Evolutionary conservation across 139 green algal species (phyloP).

Genomic region (Edaphochlamys debaryana): DNA sequence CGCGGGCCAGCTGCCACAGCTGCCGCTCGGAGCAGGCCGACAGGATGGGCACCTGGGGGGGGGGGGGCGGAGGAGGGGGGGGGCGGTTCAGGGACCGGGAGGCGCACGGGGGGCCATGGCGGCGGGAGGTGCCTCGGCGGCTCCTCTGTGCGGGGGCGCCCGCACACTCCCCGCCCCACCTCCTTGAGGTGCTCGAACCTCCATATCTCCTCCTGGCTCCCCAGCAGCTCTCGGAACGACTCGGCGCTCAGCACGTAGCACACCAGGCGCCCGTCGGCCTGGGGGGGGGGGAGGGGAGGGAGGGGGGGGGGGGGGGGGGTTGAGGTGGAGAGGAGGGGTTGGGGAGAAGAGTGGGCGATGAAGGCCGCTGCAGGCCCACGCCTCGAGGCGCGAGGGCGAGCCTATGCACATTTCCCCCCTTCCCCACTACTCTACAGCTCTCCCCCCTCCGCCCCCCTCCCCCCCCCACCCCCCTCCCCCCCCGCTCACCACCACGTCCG

Average conservation of each 20-base stretch:
- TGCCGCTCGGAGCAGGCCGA: constrained; percentile 79
- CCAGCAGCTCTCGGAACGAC: constrained; percentile 88
- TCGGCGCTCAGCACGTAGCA: constrained; percentile 75
- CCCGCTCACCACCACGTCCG: constrained; percentile 50
- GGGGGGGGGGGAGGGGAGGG: background rate
- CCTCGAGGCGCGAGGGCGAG: too few species aligned
- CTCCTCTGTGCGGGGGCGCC: background rate
- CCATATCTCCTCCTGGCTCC: constrained; percentile 86
- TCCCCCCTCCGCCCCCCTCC: background rate
- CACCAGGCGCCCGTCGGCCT: constrained; percentile 65
- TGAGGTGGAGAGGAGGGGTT: background rate
- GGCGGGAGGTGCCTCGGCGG: too few species aligned
- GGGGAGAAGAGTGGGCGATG: too few species aligned
- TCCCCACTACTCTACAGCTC: too few species aligned
- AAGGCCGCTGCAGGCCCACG: too few species aligned
- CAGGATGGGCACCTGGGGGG: constrained; percentile 77
- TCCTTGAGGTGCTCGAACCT: constrained; percentile 84
- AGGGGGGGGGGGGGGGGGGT: background rate
- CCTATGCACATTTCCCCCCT: background rate
- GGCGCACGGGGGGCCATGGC: background rate
- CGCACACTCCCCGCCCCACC: constrained; percentile 33
- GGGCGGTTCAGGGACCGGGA: background rate
- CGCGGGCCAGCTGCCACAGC: constrained; percentile 79
- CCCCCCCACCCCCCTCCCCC: background rate
- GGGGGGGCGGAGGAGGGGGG: background rate